Evolutionary conservation across 352 stramenopile species (phyloP).

Genomic region (Elongisporangium senticosum): DNA sequence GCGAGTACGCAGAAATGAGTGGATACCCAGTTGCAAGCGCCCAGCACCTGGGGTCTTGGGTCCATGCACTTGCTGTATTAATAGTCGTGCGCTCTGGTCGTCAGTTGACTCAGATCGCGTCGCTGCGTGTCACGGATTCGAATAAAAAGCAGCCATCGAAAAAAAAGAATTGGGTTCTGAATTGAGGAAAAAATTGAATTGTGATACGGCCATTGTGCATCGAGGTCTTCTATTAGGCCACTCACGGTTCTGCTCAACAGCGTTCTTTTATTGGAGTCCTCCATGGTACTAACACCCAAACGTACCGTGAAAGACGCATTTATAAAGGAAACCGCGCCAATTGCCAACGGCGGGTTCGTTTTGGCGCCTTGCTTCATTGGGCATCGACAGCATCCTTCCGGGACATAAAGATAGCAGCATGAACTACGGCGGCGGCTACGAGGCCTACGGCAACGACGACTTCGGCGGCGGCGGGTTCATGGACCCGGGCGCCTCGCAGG

Average conservation of each 20-base stretch:
- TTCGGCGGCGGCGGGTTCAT: slow-evolving; percentile 71
- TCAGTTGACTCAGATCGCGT: neutral
- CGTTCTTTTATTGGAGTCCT: neutral
- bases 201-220: neutral
- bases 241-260: neutral
- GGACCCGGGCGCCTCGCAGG: slow-evolving; percentile 38
- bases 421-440: slow-evolving; percentile 63
- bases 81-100: neutral
- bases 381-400: slow-evolving; percentile 2
- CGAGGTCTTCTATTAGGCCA: neutral
- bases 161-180: neutral
- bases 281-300: neutral
- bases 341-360: neutral
- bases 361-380: slow-evolving; percentile 10
- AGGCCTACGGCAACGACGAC: slow-evolving; percentile 68
- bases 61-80: too few species aligned
- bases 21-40: neutral
- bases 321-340: slow-evolving; percentile 8
- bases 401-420: slow-evolving; percentile 13
- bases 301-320: neutral
- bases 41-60: too few species aligned
- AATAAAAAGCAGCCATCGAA: neutral
- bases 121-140: neutral
- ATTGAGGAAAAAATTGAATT: neutral
- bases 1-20: neutral